These are phyloP conservation scores for Scedosporium boydii DNA, from an alignment of 2,329 filamentous ascomycete genomes.

Conservation along the genomic window DNA sequence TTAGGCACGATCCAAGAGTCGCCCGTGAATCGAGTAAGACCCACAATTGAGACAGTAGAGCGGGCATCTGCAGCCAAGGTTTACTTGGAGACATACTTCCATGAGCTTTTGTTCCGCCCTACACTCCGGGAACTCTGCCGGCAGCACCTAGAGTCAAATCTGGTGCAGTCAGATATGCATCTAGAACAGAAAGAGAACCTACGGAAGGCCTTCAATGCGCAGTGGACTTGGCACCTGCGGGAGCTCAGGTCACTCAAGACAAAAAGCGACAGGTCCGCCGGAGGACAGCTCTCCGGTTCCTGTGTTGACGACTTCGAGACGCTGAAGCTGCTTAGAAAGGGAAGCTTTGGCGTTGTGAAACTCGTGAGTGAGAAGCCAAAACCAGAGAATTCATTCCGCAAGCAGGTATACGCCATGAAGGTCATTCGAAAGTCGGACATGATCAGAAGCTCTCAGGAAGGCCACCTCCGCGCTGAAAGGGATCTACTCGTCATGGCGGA, in stretches of 20 bases:
- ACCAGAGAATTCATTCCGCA: constrained; percentile 16
- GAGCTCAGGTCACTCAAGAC: constrained; percentile 62
- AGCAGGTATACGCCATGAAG: constrained; percentile 86
- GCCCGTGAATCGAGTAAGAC: constrained; percentile 15
- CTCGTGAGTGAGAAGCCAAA: constrained; percentile 61
- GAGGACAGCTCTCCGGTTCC: constrained; percentile 6
- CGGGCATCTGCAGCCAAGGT: constrained; percentile 72
- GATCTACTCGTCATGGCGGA: constrained; percentile 87
- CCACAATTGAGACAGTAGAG: constrained; percentile 56
- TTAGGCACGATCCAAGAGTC: constrained; percentile 26
- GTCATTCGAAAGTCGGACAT: constrained; percentile 91
- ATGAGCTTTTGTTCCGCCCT: constrained; percentile 50
- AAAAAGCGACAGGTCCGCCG: constrained; percentile 29
- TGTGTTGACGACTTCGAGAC: constrained; percentile 53
- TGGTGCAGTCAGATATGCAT: constrained; percentile 46
- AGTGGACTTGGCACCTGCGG: constrained; percentile 68
- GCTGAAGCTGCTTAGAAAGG: constrained; percentile 77
- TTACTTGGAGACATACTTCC: constrained; percentile 77
- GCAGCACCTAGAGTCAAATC: constrained; percentile 31
- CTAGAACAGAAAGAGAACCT: constrained; percentile 42
- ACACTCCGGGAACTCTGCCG: constrained; percentile 19
- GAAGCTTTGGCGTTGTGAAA: constrained; percentile 87
- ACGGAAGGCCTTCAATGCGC: constrained; percentile 49
- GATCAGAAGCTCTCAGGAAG: constrained; percentile 84
- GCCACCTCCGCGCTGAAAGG: constrained; percentile 80